Percentiles rank a stretch among this genome's conserved stretches.
These are phyloP conservation scores for Drosera spatulata DNA, from an alignment of 179 eudicot species.

Conservation along the genomic window DNA sequence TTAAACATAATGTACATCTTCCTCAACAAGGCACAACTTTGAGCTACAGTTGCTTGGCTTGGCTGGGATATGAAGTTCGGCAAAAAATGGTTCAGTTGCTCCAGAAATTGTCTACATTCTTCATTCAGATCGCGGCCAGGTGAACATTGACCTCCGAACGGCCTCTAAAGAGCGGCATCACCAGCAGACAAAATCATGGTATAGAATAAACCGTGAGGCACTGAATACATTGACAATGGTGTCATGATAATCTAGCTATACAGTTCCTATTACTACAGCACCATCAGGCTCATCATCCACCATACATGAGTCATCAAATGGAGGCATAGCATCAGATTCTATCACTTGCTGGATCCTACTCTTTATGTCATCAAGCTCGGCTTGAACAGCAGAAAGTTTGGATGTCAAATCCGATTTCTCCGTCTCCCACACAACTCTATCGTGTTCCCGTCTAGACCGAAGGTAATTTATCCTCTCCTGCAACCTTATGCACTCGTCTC, in stretches of 20 bases:
- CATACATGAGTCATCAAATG: constrained; percentile 15
- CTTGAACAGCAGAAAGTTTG: constrained; percentile 21
- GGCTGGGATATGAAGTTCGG: no score
- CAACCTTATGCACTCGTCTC: constrained; percentile 28
- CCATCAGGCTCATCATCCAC: constrained; percentile 18
- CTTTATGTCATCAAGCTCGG: constrained; percentile 28
- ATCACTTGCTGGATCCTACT: constrained; percentile 20
- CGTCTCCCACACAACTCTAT: constrained; percentile 25
- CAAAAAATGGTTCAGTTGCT: no score
- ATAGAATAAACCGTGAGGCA: no score
- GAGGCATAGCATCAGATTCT: constrained; percentile 36
- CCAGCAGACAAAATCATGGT: no score
- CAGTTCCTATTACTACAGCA: constrained; percentile 18
- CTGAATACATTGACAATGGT: no score
- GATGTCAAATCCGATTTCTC: constrained; percentile 26
- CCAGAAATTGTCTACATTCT: no score
- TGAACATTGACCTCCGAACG: no score
- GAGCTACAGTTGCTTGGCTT: no score
- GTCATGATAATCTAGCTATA: constrained; percentile 7
- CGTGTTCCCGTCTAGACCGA: constrained; percentile 26
- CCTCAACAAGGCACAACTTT: no score
- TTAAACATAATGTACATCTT: no score
- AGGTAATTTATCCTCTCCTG: constrained; percentile 27
- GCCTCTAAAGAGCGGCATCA: no score
- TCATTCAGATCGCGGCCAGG: no score